A percentile compares a stretch with the other conserved stretches of the same genome.
Conservation (phyloP, 2,329 filamentous ascomycete species). For the Trichoderma sp. region DNA sequence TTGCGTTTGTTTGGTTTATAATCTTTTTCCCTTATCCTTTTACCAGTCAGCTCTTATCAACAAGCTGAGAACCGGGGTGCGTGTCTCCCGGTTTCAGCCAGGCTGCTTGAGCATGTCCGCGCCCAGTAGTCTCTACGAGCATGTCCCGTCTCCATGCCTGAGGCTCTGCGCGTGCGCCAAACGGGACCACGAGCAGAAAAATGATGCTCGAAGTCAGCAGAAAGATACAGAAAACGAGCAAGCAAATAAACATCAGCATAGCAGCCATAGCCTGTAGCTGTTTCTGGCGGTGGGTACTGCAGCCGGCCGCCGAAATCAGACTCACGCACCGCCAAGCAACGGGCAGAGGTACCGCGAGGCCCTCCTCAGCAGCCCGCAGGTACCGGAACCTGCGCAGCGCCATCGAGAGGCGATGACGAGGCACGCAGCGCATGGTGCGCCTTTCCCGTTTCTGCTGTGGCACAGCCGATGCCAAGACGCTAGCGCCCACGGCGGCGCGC, state of each 20-base stretch:
- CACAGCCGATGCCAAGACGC: conserved; percentile 26
- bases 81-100: conserved; percentile 4
- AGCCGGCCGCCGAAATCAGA: neutral
- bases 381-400: conserved; percentile 30
- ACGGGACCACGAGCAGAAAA: neutral
- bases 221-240: neutral
- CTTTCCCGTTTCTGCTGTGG: conserved; percentile 25
- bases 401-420: conserved; percentile 43
- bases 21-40: neutral
- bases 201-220: neutral
- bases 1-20: neutral
- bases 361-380: conserved; percentile 19
- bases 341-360: conserved; percentile 22
- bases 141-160: neutral
- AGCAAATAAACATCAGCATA: neutral
- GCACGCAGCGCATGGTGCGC: conserved; percentile 33
- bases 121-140: neutral
- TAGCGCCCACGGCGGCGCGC: conserved; percentile 14
- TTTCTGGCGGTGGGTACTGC: neutral
- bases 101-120: neutral
- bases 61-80: neutral
- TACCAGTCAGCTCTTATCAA: neutral
- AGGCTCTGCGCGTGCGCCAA: neutral
- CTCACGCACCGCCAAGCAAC: neutral
- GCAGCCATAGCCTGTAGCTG: neutral